Evolutionary conservation across 169 alveolate species (phyloP).

Genomic region (Toxoplasma gondii): DNA sequence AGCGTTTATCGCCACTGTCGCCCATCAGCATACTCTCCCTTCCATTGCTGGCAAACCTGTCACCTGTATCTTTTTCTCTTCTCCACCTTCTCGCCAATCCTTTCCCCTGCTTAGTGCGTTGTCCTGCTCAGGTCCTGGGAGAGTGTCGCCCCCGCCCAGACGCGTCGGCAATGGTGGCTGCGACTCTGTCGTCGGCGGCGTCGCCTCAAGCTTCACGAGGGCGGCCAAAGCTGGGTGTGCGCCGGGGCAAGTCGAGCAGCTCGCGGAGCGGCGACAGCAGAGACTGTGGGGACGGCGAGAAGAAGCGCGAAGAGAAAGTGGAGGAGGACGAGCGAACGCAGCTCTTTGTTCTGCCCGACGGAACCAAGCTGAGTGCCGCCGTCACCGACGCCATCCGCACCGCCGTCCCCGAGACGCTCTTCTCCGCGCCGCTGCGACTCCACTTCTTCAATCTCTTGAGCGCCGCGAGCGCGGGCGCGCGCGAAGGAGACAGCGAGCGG

Average conservation of each 20-base stretch:
- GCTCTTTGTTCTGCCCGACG: constrained; percentile 48
- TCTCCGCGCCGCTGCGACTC: constrained; percentile 7
- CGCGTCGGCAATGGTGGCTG: not conserved
- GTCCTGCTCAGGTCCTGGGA: not conserved
- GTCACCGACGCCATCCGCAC: not conserved
- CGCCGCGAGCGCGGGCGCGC: not conserved
- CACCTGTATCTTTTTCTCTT: too few relatives aligned
- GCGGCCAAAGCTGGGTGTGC: not conserved
- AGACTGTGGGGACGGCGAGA: not conserved
- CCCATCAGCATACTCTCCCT: not conserved
- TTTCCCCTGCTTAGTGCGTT: not conserved
- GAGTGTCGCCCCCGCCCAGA: not conserved
- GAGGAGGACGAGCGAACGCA: not conserved
- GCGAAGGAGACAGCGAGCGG: not conserved
- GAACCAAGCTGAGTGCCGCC: not conserved
- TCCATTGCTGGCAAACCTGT: too few relatives aligned
- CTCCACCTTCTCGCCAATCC: too few relatives aligned
- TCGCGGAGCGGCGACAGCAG: not conserved
- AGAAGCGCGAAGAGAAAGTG: constrained; percentile 12
- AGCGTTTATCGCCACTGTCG: too few relatives aligned
- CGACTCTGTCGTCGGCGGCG: not conserved
- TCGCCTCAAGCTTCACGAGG: not conserved
- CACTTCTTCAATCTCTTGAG: not conserved
- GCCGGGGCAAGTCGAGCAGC: constrained; percentile 22
- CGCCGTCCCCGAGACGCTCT: constrained; percentile 21